Evolutionary conservation across 176 grass and related monocot species (phyloP), one percentile per base, ranked within the genome.

Genomic region (Leersia perrieri): DNA sequence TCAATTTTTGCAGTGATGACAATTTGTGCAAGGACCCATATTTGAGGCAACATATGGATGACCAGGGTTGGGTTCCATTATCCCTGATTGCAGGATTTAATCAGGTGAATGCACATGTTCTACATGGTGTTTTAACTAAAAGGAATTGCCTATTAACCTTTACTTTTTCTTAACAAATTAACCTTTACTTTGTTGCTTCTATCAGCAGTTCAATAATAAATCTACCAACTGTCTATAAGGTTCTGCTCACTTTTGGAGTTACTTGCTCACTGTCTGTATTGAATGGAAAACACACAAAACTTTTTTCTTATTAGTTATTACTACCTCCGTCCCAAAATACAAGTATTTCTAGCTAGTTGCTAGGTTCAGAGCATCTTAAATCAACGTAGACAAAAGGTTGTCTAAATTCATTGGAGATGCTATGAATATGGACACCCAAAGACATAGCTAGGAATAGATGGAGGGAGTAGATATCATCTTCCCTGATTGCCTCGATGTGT

Each of bases 1-100:
- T 68, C 25, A 42, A 27, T 15, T 78, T 88, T 82, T 86, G 49
- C 84, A 99, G 96, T 32, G 35, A 75, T 62, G 92, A 86, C 26
- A 99, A 99, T 91, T 80, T 99, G 80, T 95, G 96, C 75, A 99
- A 88, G 78, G 96, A 99, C 72, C 70, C 66, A 80, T 99, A 28
- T 72, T 77, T 99, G 84, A 77, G 92, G n/a, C 15, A 69, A 45
- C 92, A 87, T 39, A 99, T 99, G 96, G 90, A 95, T 86, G 87
- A 88, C 51, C 90, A 88, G 77, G 96, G 96, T 22, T 99, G 96
- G 96, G 96, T 99, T 45, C 82, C 85, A n/a, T 65, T 93, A 69
- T 86, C 96, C 47, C 72, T 95, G 47, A 87, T 99, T 80, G 92
- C 92, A 86, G 74, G 79, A 14, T 99, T 99, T 60, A 92, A 76